Evolutionary conservation across 139 green algal genomes (phyloP).

Genomic region (Chlorella sorokiniana): DNA sequence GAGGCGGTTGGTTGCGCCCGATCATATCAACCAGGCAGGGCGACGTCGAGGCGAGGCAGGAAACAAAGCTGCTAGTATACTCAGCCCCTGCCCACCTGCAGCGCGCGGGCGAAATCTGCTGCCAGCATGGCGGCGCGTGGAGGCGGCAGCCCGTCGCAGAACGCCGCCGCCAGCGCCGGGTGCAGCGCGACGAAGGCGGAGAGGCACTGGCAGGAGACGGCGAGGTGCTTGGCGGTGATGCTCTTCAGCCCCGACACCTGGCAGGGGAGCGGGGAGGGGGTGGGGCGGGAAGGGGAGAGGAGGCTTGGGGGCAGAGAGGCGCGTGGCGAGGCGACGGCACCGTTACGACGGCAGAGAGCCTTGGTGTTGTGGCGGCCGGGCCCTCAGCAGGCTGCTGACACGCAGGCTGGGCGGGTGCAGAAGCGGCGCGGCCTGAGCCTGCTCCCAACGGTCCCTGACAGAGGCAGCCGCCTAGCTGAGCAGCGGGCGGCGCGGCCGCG

Average conservation of each 20-base stretch:
- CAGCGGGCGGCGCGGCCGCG: no score
- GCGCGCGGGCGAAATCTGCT: conserved; percentile 79
- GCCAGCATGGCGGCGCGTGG: conserved; percentile 63
- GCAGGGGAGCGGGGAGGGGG: not conserved
- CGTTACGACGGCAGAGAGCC: no score
- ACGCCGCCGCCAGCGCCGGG: conserved; percentile 47
- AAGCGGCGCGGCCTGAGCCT: no score
- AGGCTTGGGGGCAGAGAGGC: not conserved
- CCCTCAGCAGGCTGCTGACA: no score
- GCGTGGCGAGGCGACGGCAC: not conserved
- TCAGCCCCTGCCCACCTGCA: conserved; percentile 60
- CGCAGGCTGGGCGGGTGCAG: no score
- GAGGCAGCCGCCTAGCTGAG: no score
- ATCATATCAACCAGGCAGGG: no score
- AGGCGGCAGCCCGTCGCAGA: conserved; percentile 57
- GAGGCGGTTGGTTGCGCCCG: no score
- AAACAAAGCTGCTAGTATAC: not conserved
- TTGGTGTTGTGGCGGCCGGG: no score
- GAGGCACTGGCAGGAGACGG: conserved; percentile 69
- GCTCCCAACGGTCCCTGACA: no score
- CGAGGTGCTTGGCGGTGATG: conserved; percentile 95
- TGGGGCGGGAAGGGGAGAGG: not conserved
- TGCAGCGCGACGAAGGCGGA: conserved; percentile 58
- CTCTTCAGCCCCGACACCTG: conserved; percentile 82
- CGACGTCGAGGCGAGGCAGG: not conserved